Evolutionary conservation across 257 asterid genomes (phyloP).

Genomic region (Solanum etuberosum): DNA sequence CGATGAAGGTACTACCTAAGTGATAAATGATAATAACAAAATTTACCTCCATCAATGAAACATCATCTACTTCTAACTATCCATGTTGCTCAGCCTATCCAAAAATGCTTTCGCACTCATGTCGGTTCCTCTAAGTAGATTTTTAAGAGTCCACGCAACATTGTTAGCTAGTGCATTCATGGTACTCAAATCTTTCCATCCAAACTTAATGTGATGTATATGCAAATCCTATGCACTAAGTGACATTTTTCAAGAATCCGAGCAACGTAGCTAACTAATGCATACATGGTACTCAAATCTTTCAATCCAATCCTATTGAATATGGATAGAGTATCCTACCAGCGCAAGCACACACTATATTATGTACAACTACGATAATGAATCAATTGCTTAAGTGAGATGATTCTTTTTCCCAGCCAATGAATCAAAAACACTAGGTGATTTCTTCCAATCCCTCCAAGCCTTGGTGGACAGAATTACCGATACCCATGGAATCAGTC

Average conservation of each 20-base stretch:
- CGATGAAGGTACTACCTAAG: not conserved
- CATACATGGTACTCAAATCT: not conserved
- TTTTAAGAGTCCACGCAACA: not conserved
- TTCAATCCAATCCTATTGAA: not conserved
- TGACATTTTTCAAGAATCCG: no score
- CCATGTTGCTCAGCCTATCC: not conserved
- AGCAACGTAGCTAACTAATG: no score
- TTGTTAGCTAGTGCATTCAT: not conserved
- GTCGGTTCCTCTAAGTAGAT: not conserved
- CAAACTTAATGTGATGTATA: not conserved
- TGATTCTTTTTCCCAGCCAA: not conserved
- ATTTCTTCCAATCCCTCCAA: not conserved
- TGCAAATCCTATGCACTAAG: not conserved
- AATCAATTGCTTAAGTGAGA: not conserved
- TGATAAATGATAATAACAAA: not conserved
- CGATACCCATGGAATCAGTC: not conserved
- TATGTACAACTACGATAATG: not conserved
- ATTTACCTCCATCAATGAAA: not conserved
- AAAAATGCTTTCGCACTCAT: not conserved
- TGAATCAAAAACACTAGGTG: not conserved
- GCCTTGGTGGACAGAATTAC: not conserved
- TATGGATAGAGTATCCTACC: no score
- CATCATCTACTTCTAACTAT: not conserved
- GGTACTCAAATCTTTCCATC: not conserved
- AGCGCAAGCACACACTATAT: not conserved